Evolutionary conservation across 2,329 filamentous ascomycete species (phyloP).

Genomic region (Dactylellina sp.): DNA sequence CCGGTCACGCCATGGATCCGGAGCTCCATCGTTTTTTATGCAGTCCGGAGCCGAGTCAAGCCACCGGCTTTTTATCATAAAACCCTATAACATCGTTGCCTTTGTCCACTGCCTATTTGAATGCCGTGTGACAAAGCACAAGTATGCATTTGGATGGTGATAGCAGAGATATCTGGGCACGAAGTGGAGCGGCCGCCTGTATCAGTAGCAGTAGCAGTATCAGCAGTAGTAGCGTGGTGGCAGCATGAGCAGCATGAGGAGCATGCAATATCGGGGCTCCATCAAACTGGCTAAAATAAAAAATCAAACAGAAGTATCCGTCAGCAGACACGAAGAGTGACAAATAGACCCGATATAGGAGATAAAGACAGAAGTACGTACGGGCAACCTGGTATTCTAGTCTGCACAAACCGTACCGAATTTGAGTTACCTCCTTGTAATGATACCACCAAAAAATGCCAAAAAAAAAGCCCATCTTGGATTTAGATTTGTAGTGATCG

Average conservation of each 20-base stretch:
- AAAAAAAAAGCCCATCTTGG: no score
- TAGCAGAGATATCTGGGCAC: slow-evolving; percentile 5
- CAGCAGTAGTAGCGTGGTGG: no score
- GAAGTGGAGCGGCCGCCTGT: slow-evolving; percentile 2
- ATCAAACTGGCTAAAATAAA: slow-evolving; percentile 25
- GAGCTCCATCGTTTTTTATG: slow-evolving; percentile 51
- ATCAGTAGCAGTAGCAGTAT: background rate
- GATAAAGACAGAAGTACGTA: no score
- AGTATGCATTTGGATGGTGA: background rate
- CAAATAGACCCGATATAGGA: slow-evolving; percentile 17
- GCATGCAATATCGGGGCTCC: slow-evolving; percentile 1
- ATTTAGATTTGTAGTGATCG: slow-evolving; percentile 2
- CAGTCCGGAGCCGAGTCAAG: slow-evolving; percentile 54
- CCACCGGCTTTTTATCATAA: slow-evolving; percentile 50
- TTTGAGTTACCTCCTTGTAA: background rate
- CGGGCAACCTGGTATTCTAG: background rate
- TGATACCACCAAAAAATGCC: background rate
- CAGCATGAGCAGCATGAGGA: no score
- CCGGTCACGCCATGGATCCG: slow-evolving; percentile 56
- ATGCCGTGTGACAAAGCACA: background rate
- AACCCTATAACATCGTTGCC: slow-evolving; percentile 15
- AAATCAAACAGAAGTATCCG: slow-evolving; percentile 7
- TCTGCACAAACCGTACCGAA: background rate
- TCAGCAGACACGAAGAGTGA: slow-evolving; percentile 13
- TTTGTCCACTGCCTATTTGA: background rate